phyloP scores from a whole-genome alignment of 2,329 filamentous ascomycete species.

The Colletotrichum siamense region DNA sequence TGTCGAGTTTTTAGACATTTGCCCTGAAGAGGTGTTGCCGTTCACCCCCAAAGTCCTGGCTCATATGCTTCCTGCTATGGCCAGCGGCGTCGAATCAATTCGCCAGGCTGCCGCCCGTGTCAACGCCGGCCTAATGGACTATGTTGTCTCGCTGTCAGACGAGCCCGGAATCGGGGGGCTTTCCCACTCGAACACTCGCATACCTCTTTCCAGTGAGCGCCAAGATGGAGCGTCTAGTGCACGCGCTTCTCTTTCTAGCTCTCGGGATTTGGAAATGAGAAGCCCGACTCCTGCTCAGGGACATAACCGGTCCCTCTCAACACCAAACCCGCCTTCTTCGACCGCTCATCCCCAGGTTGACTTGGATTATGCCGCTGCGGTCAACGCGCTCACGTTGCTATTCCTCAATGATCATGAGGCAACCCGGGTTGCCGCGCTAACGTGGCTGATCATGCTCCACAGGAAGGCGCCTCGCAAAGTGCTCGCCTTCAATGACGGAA shows the following conservation, averaged over 20 bases:
- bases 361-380: conserved; percentile 94
- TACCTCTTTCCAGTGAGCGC: conserved; percentile 49
- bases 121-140: conserved; percentile 90
- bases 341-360: conserved; percentile 62
- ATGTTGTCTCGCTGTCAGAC: conserved; percentile 89
- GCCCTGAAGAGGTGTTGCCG: conserved; percentile 92
- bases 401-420: conserved; percentile 98
- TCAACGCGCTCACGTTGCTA: conserved; percentile 89
- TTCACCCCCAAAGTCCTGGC: conserved; percentile 93
- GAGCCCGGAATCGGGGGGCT: conserved; percentile 54
- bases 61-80: conserved; percentile 92
- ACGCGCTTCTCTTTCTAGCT: conserved; percentile 58
- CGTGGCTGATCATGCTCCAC: conserved; percentile 98
- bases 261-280: conserved; percentile 57
- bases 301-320: conserved; percentile 51
- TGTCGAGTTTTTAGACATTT: conserved; percentile 95
- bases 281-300: conserved; percentile 54
- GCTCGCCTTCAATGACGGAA: conserved; percentile 94
- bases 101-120: conserved; percentile 87
- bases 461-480: conserved; percentile 93
- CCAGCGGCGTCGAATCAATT: conserved; percentile 88
- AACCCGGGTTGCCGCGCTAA: conserved; percentile 89
- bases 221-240: conserved; percentile 53
- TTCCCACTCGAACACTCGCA: conserved; percentile 42
- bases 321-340: conserved; percentile 47